phyloP scores from a whole-genome alignment of 2,329 filamentous ascomycete species.

The Cladosporium velox region DNA sequence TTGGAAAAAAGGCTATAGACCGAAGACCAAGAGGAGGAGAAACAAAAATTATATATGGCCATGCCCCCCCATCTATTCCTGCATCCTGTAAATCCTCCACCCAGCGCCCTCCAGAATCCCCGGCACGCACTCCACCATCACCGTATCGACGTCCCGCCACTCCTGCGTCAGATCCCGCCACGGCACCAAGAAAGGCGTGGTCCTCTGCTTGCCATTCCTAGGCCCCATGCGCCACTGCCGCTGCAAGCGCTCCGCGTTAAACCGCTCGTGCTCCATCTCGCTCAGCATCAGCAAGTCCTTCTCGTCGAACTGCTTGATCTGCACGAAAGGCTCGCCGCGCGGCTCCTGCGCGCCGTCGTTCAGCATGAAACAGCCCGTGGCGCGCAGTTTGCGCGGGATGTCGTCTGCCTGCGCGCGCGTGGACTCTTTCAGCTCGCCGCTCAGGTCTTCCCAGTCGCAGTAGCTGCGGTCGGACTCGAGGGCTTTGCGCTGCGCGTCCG shows the following conservation, averaged over 20 bases:
- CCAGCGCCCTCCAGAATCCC: conserved; percentile 34
- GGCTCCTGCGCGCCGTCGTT: conserved; percentile 28
- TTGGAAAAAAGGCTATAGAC: too few species aligned
- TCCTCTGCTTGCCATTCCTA: conserved; percentile 35
- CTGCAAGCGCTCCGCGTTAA: conserved; percentile 40
- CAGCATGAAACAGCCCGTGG: conserved; percentile 40
- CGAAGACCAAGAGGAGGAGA: too few species aligned
- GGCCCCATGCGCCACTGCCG: conserved; percentile 40
- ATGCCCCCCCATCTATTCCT: background rate
- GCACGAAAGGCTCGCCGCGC: conserved; percentile 32
- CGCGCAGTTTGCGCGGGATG: conserved; percentile 40
- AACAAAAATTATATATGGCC: background rate
- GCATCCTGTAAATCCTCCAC: conserved; percentile 40
- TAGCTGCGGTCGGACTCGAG: conserved; percentile 36
- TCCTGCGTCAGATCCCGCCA: conserved; percentile 39
- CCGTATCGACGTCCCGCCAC: conserved; percentile 40
- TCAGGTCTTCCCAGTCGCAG: conserved; percentile 40
- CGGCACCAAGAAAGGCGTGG: conserved; percentile 39
- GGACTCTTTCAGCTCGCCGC: conserved; percentile 37
- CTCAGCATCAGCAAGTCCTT: conserved; percentile 37
- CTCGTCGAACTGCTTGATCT: conserved; percentile 34
- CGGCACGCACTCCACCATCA: conserved; percentile 41
- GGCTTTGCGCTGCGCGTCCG: conserved; percentile 31
- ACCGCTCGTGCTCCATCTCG: conserved; percentile 41
- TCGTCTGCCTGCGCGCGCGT: conserved; percentile 40